Base-by-base conservation (phyloP, 495 filamentous ascomycete species). In the Neurospora sp. region DNA sequence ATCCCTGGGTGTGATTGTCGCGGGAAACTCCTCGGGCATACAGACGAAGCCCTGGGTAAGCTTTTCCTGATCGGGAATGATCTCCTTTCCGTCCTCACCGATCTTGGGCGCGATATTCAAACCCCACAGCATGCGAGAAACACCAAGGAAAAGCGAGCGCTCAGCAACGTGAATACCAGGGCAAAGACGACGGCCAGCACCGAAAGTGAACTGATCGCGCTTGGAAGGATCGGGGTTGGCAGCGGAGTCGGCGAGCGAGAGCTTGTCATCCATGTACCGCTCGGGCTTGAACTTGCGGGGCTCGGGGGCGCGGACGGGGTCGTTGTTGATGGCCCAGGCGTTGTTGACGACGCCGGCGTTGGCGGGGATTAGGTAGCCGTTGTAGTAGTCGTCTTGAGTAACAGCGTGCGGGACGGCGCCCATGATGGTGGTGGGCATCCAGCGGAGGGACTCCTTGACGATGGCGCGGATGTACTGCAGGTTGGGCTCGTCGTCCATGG, bases 161-260 rank as follows among this genome's bases (percentile, higher is more conserved):
- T 90, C 89, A 0, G 90, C 90, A 3, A 91, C 77, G 59, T 87
- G 81, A 3, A 87, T 86, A 0, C 89, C 90, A 1, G 87, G 85
- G 75, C 90, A 92, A 28, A 88, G 82, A 1, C 90, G 82, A 5
- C 89, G 83, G 0, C 90, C 90, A 6, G 86, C 88, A 2, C 90
- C 89, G 74, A 90, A 91, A 0, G 79, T 81, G 38, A 84, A 83
- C 66, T 84, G 82, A 69, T 85, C 85, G 34, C 84, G 83, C 74
- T 83, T 80, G 45, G 74, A 54, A 4, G 54, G 34, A 40, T 83
- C 82, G 3, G 80, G 75, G 73, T 81, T 82, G 73, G 75, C 77
- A 7, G 81, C 82, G 34, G 79, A 74, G 36, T 82, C 78, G 36
- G 71, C 72, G 0, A 79, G 76, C 13, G 69, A 76, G 54, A 79